Conservation (phyloP, 805 yeast genomes). For the Wilhelminamyces savonicus region DNA sequence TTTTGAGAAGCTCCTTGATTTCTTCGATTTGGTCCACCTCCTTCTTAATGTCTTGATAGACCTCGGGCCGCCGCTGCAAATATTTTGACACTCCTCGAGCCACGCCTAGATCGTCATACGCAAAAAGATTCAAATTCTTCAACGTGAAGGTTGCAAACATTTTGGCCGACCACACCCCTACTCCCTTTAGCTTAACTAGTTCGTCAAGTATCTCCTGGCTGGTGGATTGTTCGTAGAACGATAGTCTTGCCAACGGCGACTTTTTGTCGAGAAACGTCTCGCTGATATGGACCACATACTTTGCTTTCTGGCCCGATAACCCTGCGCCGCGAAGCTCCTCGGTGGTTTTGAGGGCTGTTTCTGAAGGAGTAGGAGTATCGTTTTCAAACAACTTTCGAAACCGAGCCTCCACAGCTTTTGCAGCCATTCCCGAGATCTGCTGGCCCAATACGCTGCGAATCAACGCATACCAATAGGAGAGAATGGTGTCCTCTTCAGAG, state of each 20-base stretch:
- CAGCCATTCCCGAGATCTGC: constrained; percentile 79
- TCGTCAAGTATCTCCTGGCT: constrained; percentile 44
- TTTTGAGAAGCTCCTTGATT: constrained; percentile 22
- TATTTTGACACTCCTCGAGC: constrained; percentile 75
- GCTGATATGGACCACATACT: constrained; percentile 53
- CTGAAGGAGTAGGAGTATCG: constrained; percentile 47
- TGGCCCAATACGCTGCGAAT: constrained; percentile 52
- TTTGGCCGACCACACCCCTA: constrained; percentile 83
- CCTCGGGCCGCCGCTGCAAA: constrained; percentile 45
- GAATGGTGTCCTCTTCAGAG: constrained; percentile 12
- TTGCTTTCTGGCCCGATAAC: constrained; percentile 59
- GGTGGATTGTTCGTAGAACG: constrained; percentile 29
- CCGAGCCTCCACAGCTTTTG: constrained; percentile 51
- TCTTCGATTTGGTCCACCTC: constrained; percentile 26
- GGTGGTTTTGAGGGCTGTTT: constrained; percentile 31
- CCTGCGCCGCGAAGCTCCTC: constrained; percentile 61
- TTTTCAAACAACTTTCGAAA: constrained; percentile 28
- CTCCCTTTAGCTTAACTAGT: constrained; percentile 55
- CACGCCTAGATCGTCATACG: constrained; percentile 76
- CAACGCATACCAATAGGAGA: constrained; percentile 30
- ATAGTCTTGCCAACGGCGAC: constrained; percentile 22
- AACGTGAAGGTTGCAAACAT: constrained; percentile 79
- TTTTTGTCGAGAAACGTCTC: constrained; percentile 41
- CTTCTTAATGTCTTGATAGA: constrained; percentile 37
- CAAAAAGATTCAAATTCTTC: constrained; percentile 61